These are phyloP conservation scores for Achlya hypogyna DNA, from an alignment of 352 stramenopile species.

Conservation along the genomic window DNA sequence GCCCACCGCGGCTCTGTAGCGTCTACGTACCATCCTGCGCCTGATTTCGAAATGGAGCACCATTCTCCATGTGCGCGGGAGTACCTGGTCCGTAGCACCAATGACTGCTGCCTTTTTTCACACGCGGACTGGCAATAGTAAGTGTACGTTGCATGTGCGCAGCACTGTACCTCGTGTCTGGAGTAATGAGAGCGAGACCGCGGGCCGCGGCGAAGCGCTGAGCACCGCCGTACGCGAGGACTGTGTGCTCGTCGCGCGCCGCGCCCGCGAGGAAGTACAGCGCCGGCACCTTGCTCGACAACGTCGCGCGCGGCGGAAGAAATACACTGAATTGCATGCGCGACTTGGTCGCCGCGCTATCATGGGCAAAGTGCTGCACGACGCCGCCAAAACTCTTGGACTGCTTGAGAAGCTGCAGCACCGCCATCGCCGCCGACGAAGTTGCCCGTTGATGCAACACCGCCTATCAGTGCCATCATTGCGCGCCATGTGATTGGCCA, in stretches of 20 bases:
- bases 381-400: no score
- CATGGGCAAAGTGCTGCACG: no score
- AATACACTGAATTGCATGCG: no score
- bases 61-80: neutral
- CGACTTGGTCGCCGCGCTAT: no score
- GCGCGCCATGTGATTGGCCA: no score
- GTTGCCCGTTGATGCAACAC: no score
- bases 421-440: no score
- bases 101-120: neutral
- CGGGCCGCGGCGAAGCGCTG: neutral
- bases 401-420: no score
- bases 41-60: neutral
- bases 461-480: no score
- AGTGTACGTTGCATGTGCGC: neutral
- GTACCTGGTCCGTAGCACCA: neutral
- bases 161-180: neutral
- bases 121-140: neutral
- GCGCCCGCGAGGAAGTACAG: no score
- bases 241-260: neutral
- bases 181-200: neutral
- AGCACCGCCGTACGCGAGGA: neutral
- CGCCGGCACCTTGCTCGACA: no score
- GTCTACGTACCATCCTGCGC: constrained; percentile 81
- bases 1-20: constrained; percentile 89
- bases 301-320: no score